A percentile compares a stretch with the other conserved stretches of the same genome.
Evolutionary conservation across 2,329 filamentous ascomycete genomes (phyloP).

Genomic region (Hypomyces rosellus): DNA sequence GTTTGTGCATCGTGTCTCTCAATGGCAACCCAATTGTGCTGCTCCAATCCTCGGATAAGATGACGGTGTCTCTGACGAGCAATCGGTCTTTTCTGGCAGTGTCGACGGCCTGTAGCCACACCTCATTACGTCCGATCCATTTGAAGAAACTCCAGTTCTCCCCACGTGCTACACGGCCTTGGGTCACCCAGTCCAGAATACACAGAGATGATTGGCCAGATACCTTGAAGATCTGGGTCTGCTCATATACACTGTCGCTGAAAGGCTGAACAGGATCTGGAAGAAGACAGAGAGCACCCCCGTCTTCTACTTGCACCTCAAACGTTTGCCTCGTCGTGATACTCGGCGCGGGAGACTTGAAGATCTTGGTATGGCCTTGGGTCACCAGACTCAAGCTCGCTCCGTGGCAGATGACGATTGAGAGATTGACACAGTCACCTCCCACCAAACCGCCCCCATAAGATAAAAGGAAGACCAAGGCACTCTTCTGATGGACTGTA

Average conservation of each 20-base stretch:
- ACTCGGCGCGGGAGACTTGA: constrained; percentile 62
- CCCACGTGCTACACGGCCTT: constrained; percentile 75
- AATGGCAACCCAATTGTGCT: constrained; percentile 35
- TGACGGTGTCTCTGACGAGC: constrained; percentile 77
- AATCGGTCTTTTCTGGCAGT: constrained; percentile 46
- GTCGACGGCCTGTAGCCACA: constrained; percentile 50
- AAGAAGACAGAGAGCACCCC: constrained; percentile 58
- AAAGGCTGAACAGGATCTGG: constrained; percentile 95
- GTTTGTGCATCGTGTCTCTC: constrained; percentile 61
- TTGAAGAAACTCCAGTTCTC: constrained; percentile 80
- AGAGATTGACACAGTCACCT: constrained; percentile 73
- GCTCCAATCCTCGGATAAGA: constrained; percentile 55
- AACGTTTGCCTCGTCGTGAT: constrained; percentile 54
- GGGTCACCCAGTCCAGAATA: constrained; percentile 89
- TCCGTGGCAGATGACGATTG: constrained; percentile 55
- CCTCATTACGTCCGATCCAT: constrained; percentile 82
- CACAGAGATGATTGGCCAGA: constrained; percentile 58
- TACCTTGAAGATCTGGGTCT: constrained; percentile 70
- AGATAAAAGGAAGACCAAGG: constrained; percentile 82
- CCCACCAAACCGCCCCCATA: constrained; percentile 92
- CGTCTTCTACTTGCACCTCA: constrained; percentile 42
- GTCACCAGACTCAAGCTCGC: constrained; percentile 64
- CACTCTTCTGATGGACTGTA: constrained; percentile 55
- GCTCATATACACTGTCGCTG: constrained; percentile 73
- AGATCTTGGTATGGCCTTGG: constrained; percentile 89